Conservation (phyloP, 768 basidiomycete species). For the Fibroporia radiculosa region DNA sequence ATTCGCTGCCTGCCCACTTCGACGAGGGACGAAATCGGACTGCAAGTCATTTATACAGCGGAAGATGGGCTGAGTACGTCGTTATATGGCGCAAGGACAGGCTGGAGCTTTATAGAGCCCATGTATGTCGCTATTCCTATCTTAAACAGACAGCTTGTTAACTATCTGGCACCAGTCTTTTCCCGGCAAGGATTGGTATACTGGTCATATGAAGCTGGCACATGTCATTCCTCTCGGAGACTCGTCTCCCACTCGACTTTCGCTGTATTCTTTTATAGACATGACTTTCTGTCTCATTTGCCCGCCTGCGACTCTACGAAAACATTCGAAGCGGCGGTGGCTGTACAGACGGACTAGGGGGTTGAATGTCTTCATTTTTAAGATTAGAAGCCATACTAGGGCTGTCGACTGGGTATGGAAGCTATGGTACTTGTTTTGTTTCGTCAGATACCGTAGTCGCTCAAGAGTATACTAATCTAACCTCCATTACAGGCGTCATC, state of each 20-base stretch:
- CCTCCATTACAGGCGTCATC: constrained; percentile 43
- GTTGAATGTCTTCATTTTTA: constrained; percentile 84
- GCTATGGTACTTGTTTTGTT: constrained; percentile 46
- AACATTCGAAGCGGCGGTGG: constrained; percentile 34
- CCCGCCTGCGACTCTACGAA: constrained; percentile 40
- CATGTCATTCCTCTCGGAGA: constrained; percentile 69
- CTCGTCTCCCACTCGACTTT: constrained; percentile 59
- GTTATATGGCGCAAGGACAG: constrained; percentile 76
- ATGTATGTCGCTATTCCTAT: constrained; percentile 42
- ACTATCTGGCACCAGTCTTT: constrained; percentile 34
- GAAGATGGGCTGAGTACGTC: constrained; percentile 76
- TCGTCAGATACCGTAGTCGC: background rate
- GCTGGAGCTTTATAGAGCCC: constrained; percentile 80
- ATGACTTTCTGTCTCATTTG: constrained; percentile 74
- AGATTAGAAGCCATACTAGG: constrained; percentile 66
- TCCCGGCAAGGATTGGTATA: constrained; percentile 60
- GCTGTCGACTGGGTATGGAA: constrained; percentile 89
- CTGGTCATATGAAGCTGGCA: constrained; percentile 69
- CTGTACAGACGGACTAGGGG: constrained; percentile 53
- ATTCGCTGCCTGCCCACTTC: constrained; percentile 41
- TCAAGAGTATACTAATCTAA: background rate
- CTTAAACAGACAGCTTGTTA: background rate
- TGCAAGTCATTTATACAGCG: constrained; percentile 49
- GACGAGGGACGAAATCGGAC: constrained; percentile 64
- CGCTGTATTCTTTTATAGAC: constrained; percentile 83